Evolutionary conservation across 495 filamentous ascomycete species (phyloP), one percentile per base, ranked within the genome.

Genomic region (Podospora comata): DNA sequence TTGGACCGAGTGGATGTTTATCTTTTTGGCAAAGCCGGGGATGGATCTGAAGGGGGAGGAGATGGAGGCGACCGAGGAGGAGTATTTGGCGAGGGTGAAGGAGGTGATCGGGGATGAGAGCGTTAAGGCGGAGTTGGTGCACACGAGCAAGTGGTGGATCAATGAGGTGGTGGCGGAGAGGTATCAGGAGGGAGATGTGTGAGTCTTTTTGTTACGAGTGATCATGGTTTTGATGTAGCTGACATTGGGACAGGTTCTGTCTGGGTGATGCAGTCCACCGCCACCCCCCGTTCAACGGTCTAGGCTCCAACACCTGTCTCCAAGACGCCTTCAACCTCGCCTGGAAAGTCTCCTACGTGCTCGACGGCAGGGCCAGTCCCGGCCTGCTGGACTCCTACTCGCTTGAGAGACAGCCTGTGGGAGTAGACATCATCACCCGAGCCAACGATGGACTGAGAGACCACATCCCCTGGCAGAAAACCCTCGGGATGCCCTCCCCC

Each of bases 91-190:
- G 23, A 75, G 80, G 20, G 80, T 83, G 9, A 78, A 71, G 32
- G 75, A 83, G 64, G 76, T 83, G 5, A 85, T 89, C 60, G 86
- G 85, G 0, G 85, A 88, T 65, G 77, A 82, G 60, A 72, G 77
- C 0, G 60, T 79, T 3, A 44, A 71, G 3, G 72, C 75, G 19
- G 73, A 78, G 39, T 71, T 83, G 53, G 69, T 79, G 13, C 69
- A 77, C 26, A 76, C 78, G 0, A 71, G 77, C 32, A 78, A 77
- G 26, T 84, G 81, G 82, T 75, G 76, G 61, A 79, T 83, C 44
- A 80, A 81, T 60, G 82, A 83, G 32, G 71, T 66, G 20, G 77
- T 80, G 2, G 82, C 82, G 4, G 76, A 80, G 68, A 60, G 73
- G 18, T 81, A 80, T 60, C 77, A 77, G 3, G 72, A 77, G 16